Evolutionary conservation across 2,329 filamentous ascomycete genomes (phyloP), one percentile per base, ranked within the genome.

Genomic region (Neofusicoccum laricinum): DNA sequence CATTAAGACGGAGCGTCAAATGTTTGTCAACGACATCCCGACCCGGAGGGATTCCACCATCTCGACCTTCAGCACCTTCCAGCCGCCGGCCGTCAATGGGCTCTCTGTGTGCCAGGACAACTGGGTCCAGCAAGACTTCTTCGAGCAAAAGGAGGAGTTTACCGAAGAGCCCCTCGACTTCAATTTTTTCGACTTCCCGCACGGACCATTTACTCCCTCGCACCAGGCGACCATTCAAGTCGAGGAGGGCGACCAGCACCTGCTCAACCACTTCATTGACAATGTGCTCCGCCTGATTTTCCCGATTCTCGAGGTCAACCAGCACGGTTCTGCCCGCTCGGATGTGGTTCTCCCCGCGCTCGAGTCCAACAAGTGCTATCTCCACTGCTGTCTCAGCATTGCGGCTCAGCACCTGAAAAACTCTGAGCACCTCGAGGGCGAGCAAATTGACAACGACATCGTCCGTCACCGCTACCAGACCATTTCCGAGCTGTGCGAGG

Each of bases 331-430:
- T 1, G 88, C 92, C 41, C 87, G 89, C 66, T 88, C 91, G 2
- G 90, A 95, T 71, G 86, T 96, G 66, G 90, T 98, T 69, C 85
- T 98, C 15, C 92, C 91, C 4, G 91, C 94, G 7, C 84, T 99
- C 38, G 91, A 96, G 75, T 90, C 86, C 70, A 99, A 98, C 85
- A 93, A 91, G 77, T 90, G 89, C 69, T 99, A 97, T 77, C 85
- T 97, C 36, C 93, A 98, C 82, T 97, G 93, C 81, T 98, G 94
- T 79, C 83, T 99, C 67, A 96, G 92, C 82, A 92, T 96, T 66
- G 88, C 95, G 8, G 94, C 93, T 2, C 91, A 96, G 74, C 95
- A 99, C 79, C 87, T 91, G 79, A 97, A 97, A 82, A 87, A 89
- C 2, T 90, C 90, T 0, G 85, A 88, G 73, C 84, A 86, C 64